Evolutionary conservation across 257 asterid species (phyloP), one percentile per base, ranked within the genome.

Genomic region (Eucommia ulmoides): DNA sequence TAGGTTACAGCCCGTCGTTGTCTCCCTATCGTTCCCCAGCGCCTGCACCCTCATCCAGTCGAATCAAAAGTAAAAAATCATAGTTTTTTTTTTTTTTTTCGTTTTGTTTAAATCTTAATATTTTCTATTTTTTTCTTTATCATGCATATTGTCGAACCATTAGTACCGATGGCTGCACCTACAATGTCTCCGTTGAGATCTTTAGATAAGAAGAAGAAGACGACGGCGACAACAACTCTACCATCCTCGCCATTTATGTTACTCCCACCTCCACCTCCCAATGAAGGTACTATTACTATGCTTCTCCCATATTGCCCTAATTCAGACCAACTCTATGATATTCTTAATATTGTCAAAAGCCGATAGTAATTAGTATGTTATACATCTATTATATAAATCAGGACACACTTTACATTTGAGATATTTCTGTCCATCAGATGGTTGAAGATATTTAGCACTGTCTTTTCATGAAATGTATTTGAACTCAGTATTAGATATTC

Each of bases 241-340:
- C 73, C 78, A 49, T 80, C 84, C 41, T 65, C 76, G 38, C 82
- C 83, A 55, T 61, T 66, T 53, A 55, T 83, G 61, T 48, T 71
- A 61, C 68, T 78, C n/a, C 93, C 94, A 24, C 88, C 93, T 23
- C 91, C 94, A 6, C 96, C 97, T 59, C 94, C 85, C 44, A 74
- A 75, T 63, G 74, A 64, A 56, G 91, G 97, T 83, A 58, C 20
- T 7, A 47, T 1, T 21, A 0, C 19, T 17, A 45, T 18, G 26
- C 11, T 54, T 42, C 17, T 17, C 51, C 33, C 22, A 22, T 15
- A 11, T 10, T 17, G 19, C 51, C 23, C 35, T 35, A 9, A 1
- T 7, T 33, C 44, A 10, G 15, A 35, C 44, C 16, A 1, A 17
- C 14, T 35, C 16, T 9, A n/a, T n/a, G n/a, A n/a, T n/a, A n/a